Percentiles rank a stretch among this genome's conserved stretches.
These are phyloP conservation scores for Botrytis sinoallii DNA, from an alignment of 2,329 filamentous ascomycete species.

Conservation along the genomic window DNA sequence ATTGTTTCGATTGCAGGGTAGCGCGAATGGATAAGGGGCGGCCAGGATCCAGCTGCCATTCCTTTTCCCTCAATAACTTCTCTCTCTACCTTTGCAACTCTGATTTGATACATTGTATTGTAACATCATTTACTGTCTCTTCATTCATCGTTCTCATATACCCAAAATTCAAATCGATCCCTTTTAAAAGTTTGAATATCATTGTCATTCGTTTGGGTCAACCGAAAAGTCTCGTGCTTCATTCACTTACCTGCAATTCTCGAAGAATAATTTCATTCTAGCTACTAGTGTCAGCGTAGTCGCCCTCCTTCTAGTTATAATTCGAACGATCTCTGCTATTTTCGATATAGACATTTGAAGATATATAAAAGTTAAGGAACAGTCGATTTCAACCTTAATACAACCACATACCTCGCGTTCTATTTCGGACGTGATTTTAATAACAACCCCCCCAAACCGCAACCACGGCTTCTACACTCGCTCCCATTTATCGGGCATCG, in stretches of 20 bases:
- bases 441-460: conserved; percentile 36
- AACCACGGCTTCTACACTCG: conserved; percentile 57
- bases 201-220: conserved; percentile 35
- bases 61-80: conserved; percentile 11
- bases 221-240: conserved; percentile 15
- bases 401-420: conserved; percentile 30
- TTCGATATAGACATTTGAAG: conserved; percentile 25
- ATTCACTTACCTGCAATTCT: conserved; percentile 13
- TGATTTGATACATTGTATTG: conserved; percentile 10
- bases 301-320: conserved; percentile 19
- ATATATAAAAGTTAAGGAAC: conserved; percentile 22
- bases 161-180: conserved; percentile 16
- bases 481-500: conserved; percentile 54
- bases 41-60: conserved; percentile 19
- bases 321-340: conserved; percentile 24
- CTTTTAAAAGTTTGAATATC: conserved; percentile 23
- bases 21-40: conserved; percentile 33
- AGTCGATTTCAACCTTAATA: conserved; percentile 11
- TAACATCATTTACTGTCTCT: conserved; percentile 21
- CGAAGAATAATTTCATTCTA: conserved; percentile 11
- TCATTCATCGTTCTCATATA: conserved; percentile 31
- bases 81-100: conserved; percentile 7
- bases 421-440: conserved; percentile 32
- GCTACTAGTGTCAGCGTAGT: conserved; percentile 14
- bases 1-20: conserved; percentile 30